A percentile compares a stretch with the other conserved stretches of the same genome.
Conservation (phyloP, 441 rosid species). For the Brassica hybrid region DNA sequence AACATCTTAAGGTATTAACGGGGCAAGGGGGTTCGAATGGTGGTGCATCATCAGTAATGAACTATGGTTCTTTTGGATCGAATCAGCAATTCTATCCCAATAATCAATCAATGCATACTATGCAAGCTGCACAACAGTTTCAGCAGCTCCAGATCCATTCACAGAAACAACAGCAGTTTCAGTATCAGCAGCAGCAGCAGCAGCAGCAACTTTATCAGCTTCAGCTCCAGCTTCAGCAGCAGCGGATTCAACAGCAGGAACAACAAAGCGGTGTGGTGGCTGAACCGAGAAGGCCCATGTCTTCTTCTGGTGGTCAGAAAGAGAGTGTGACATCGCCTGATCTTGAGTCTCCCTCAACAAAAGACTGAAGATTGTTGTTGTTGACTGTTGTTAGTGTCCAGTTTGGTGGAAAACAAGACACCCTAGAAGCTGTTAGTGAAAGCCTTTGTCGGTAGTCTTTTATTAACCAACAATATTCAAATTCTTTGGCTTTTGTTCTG, state of each 20-base stretch:
- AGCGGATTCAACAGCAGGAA: slow-evolving; percentile 63
- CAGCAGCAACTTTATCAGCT: slow-evolving; percentile 43
- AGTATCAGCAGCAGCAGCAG: slow-evolving; percentile 46
- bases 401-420: not conserved
- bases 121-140: slow-evolving; percentile 84
- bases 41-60: slow-evolving; percentile 84
- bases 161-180: slow-evolving; percentile 68
- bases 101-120: slow-evolving; percentile 79
- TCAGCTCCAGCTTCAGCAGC: slow-evolving; percentile 40
- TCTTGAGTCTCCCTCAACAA: slow-evolving; percentile 27
- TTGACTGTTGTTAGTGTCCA: slow-evolving; percentile 22
- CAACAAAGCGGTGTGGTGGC: slow-evolving; percentile 53
- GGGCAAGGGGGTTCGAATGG: slow-evolving; percentile 80
- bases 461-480: too few species aligned
- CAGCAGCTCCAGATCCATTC: slow-evolving; percentile 97
- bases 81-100: slow-evolving; percentile 85
- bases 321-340: slow-evolving; percentile 44
- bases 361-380: slow-evolving; percentile 26
- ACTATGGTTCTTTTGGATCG: slow-evolving; percentile 65
- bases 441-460: too few species aligned
- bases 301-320: slow-evolving; percentile 57
- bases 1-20: slow-evolving; percentile 83
- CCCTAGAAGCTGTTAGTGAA: too few species aligned
- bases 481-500: too few species aligned
- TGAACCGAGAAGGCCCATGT: slow-evolving; percentile 63